Evolutionary conservation across 2,329 filamentous ascomycete genomes (phyloP).

Genomic region (Cercospora nicotianae): DNA sequence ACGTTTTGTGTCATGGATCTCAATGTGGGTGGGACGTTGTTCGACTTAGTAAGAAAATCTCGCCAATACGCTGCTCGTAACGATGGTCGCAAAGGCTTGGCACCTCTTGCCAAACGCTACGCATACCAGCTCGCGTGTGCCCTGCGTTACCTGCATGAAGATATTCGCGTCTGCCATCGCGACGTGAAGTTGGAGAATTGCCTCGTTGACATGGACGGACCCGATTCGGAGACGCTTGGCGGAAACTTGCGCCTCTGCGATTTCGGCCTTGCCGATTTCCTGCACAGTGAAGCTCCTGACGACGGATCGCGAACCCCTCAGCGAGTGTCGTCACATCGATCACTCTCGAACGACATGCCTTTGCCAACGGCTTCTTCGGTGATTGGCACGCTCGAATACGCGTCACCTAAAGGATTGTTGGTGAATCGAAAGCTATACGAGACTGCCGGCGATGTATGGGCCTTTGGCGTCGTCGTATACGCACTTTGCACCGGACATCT

Average conservation of each 20-base stretch:
- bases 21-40: conserved; percentile 64
- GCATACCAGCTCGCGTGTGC: conserved; percentile 64
- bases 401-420: conserved; percentile 51
- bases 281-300: conserved; percentile 51
- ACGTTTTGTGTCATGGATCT: conserved; percentile 68
- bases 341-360: conserved; percentile 24
- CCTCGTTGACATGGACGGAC: conserved; percentile 57
- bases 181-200: conserved; percentile 71
- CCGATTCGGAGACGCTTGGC: conserved; percentile 50
- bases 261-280: conserved; percentile 69
- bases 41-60: conserved; percentile 60
- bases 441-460: conserved; percentile 66
- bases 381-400: conserved; percentile 61
- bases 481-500: conserved; percentile 60
- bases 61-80: conserved; percentile 40
- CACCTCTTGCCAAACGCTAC: conserved; percentile 59
- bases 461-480: conserved; percentile 64
- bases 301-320: conserved; percentile 14
- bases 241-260: conserved; percentile 64
- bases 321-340: conserved; percentile 19
- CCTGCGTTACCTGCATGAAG: conserved; percentile 66
- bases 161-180: conserved; percentile 65
- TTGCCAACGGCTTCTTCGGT: conserved; percentile 44
- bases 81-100: conserved; percentile 44
- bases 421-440: conserved; percentile 46